phyloP scores from a whole-genome alignment of 139 green algal species.

The Chlorella sp. region DNA sequence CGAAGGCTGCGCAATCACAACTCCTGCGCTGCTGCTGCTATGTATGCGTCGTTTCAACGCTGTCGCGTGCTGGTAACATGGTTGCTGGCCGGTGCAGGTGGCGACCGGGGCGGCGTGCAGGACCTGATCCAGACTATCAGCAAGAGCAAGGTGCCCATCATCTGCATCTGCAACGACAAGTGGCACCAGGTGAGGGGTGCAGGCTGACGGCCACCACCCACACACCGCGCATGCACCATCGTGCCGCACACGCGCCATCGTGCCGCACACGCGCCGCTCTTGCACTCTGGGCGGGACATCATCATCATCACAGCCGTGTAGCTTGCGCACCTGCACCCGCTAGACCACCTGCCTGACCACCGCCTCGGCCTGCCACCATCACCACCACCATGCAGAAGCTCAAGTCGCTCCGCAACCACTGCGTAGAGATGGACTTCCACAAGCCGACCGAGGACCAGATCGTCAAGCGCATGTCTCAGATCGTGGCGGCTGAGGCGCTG shows the following conservation, averaged over 20 bases:
- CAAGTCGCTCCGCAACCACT: conserved; percentile 76
- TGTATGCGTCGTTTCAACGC: no score
- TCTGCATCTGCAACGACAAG: conserved; percentile 99
- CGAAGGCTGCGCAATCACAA: no score
- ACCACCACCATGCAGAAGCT: conserved; percentile 79
- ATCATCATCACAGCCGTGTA: neutral
- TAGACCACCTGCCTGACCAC: no score
- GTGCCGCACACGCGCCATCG: no score
- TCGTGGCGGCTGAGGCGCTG: conserved; percentile 65
- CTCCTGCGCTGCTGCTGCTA: no score
- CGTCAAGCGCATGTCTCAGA: conserved; percentile 50
- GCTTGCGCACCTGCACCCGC: neutral
- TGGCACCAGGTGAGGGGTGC: conserved; percentile 54
- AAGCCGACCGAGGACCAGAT: conserved; percentile 66
- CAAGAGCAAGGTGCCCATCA: conserved; percentile 84
- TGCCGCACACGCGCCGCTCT: no score
- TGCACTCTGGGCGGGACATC: no score
- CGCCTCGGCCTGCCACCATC: no score
- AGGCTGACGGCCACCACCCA: no score
- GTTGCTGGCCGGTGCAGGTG: conserved; percentile 47
- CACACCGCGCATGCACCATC: no score
- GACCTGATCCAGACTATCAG: conserved; percentile 94
- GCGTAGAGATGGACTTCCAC: conserved; percentile 81
- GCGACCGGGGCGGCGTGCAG: conserved; percentile 85
- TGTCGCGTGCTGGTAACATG: no score